Base-by-base conservation (phyloP, 345 rosid genomes). In the Gossypium stocksii region DNA sequence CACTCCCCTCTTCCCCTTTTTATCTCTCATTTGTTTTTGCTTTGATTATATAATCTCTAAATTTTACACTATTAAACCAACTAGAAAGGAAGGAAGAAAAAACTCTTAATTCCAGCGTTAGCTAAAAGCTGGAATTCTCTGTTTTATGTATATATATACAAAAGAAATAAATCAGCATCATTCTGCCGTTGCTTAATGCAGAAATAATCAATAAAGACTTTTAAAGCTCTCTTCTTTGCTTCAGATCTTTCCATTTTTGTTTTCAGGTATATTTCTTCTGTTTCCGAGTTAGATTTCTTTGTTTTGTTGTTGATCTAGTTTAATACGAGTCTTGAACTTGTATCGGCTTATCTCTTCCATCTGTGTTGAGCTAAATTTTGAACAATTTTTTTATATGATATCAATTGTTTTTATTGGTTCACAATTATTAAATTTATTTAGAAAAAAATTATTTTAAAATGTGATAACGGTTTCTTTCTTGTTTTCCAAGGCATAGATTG, bases 111-210 rank as follows among this genome's bases (percentile, higher is more conserved):
- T 57, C 29, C 61, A 22, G 61, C 56, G 38, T 29, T 56, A 69
- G 72, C 72, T 69, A 16, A 29, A 51, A 69, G 59, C 72, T 15
- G 59, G 72, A 63, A 63, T 41, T 48, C 61, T 20, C 61, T 20
- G 29, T 9, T 20, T 22, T 20, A 57, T 57, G 7, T 57, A 57
- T 20, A 57, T 20, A 17, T n/a, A n/a, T 53, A 1, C 16, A 53
- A 34, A 34, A 34, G 41, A 53, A 17, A 56, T 56, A 57, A 57
- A 57, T 22, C 61, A 57, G 12, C 3, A 10, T 57, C 61, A 25
- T 23, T 23, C 45, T 27, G 15, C n/a, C 63, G 19, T 53, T 53
- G 60, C 63, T 41, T 12, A 19, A 71, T 19, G 62, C 19, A 11
- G 62, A 54, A 34, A 44, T 29, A 53, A 11, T 11, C 48, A n/a